Conservation (phyloP, 2,329 filamentous ascomycete species). For the Ploettnerulaceae sp. region DNA sequence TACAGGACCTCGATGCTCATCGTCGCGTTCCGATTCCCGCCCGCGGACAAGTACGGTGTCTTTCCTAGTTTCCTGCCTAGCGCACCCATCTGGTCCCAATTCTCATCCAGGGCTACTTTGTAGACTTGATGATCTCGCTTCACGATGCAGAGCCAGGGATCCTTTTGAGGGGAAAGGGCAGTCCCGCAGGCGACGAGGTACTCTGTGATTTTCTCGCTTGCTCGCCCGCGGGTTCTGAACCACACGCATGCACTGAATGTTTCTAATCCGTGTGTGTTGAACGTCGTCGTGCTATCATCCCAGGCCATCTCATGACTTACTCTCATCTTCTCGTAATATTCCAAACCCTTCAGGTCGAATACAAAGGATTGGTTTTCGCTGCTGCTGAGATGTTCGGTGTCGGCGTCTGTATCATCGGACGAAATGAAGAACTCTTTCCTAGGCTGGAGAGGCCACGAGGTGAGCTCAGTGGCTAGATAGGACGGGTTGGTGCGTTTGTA, state of each 20-base stretch:
- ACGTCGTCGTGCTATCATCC: neutral
- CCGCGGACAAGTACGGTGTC: neutral
- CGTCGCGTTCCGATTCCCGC: neutral
- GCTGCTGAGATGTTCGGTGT: neutral
- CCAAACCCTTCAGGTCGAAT: neutral
- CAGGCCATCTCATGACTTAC: neutral
- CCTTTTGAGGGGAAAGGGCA: neutral
- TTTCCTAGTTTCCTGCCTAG: neutral
- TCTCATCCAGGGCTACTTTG: neutral
- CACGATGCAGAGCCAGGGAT: neutral
- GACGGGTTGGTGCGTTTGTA: slow-evolving; percentile 1
- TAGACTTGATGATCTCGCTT: neutral
- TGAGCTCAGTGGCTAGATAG: neutral
- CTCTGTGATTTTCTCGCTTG: neutral
- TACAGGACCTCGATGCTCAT: neutral
- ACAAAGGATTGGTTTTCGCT: neutral
- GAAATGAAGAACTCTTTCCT: slow-evolving; percentile 1
- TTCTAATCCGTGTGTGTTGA: neutral
- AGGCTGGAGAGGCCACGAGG: neutral
- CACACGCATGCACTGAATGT: neutral
- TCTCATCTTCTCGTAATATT: neutral
- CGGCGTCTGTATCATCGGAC: neutral
- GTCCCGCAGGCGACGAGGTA: neutral
- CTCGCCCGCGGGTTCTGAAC: neutral
- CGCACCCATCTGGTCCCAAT: neutral